These are phyloP conservation scores for Linnemannia exigua DNA, from an alignment of 192 early-diverging fungal species.

Conservation along the genomic window DNA sequence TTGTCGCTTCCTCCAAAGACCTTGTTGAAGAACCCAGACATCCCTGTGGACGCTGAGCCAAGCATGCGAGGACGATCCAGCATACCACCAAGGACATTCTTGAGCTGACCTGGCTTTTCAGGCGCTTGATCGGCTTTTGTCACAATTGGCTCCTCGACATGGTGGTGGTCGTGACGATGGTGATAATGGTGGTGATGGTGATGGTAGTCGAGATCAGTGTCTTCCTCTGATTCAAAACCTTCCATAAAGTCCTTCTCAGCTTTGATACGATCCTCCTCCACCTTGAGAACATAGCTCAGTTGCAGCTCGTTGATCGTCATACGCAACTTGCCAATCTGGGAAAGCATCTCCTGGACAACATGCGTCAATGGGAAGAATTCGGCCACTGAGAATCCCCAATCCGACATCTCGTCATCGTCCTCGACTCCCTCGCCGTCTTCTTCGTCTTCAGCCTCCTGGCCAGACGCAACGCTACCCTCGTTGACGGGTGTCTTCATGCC, in stretches of 20 bases:
- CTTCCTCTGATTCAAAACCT: constrained; percentile 10
- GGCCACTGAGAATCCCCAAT: constrained; percentile 57
- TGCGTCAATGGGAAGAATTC: constrained; percentile 66
- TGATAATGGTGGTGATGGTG: constrained; percentile 2
- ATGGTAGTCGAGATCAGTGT: background rate
- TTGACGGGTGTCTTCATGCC: background rate
- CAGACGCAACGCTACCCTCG: background rate
- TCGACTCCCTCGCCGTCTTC: constrained; percentile 3
- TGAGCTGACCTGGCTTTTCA: constrained; percentile 18
- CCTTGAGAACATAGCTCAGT: constrained; percentile 68
- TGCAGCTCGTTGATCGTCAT: constrained; percentile 74
- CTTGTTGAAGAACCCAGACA: constrained; percentile 54
- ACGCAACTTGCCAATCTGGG: constrained; percentile 63
- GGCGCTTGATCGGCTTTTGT: background rate
- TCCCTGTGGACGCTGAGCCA: constrained; percentile 31
- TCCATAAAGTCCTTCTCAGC: constrained; percentile 67
- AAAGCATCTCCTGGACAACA: constrained; percentile 61
- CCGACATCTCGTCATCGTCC: constrained; percentile 4
- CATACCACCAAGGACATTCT: constrained; percentile 31
- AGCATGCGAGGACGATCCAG: constrained; percentile 44
- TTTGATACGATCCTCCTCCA: constrained; percentile 63
- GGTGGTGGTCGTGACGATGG: background rate
- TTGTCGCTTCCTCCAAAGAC: constrained; percentile 43
- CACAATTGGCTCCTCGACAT: background rate
- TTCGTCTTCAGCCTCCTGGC: background rate